Percentiles rank a stretch among this genome's conserved stretches.
Conservation (phyloP, 2,329 filamentous ascomycete genomes). For the Didymella exigua region DNA sequence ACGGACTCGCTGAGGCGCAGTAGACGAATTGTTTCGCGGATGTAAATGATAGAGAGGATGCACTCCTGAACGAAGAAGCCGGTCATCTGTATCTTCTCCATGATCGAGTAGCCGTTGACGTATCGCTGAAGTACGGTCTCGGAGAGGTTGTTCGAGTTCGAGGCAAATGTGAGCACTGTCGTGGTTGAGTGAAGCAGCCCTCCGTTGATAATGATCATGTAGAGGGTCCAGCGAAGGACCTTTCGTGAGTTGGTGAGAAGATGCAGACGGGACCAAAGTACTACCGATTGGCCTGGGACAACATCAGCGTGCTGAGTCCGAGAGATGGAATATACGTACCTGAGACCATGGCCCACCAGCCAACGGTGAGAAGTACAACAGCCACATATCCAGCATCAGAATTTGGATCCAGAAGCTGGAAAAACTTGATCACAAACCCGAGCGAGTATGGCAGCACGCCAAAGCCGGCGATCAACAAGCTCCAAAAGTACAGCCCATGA, state of each 20-base stretch:
- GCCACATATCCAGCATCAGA: slow-evolving; percentile 43
- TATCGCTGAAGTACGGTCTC: slow-evolving; percentile 31
- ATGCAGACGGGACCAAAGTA: slow-evolving; percentile 68
- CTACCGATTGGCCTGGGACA: slow-evolving; percentile 59
- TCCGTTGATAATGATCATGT: slow-evolving; percentile 63
- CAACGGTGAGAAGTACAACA: slow-evolving; percentile 56
- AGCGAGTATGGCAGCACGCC: slow-evolving; percentile 55
- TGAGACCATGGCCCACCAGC: slow-evolving; percentile 66
- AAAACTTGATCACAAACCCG: slow-evolving; percentile 56
- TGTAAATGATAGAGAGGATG: slow-evolving; percentile 54
- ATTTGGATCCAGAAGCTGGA: slow-evolving; percentile 37
- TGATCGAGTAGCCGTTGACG: slow-evolving; percentile 47
- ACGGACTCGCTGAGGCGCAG: slow-evolving; percentile 41
- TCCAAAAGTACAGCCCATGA: slow-evolving; percentile 58
- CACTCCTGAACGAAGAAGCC: slow-evolving; percentile 52
- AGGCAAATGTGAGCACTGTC: slow-evolving; percentile 61
- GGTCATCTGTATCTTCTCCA: slow-evolving; percentile 55
- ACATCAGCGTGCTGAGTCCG: neutral
- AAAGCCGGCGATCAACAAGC: slow-evolving; percentile 50
- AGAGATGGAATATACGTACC: slow-evolving; percentile 18
- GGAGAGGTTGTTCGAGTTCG: slow-evolving; percentile 48
- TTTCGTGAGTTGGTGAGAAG: slow-evolving; percentile 60
- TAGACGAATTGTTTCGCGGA: slow-evolving; percentile 59
- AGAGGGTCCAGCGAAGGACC: slow-evolving; percentile 57
- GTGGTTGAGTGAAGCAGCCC: slow-evolving; percentile 61